Evolutionary conservation across 495 filamentous ascomycete genomes (phyloP).

Genomic region (Halenospora varia): DNA sequence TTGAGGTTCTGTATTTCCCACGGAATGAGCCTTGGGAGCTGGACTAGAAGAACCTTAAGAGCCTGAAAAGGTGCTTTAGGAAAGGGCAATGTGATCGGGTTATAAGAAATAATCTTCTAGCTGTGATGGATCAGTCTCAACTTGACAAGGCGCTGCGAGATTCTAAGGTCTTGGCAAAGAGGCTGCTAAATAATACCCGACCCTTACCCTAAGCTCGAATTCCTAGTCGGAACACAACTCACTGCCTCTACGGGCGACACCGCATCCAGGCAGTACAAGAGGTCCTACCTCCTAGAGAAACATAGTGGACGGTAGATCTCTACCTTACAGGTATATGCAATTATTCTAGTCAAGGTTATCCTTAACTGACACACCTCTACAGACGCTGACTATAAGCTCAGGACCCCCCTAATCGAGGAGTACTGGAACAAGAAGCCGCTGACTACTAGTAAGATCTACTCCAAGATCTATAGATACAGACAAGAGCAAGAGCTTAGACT

Average conservation of each 20-base stretch:
- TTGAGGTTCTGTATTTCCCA: conserved; percentile 5
- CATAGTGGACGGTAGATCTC: conserved; percentile 31
- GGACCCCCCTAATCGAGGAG: conserved; percentile 28
- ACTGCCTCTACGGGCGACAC: conserved; percentile 34
- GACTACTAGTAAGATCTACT: conserved; percentile 36
- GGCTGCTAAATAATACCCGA: conserved; percentile 6
- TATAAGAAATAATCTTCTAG: conserved; percentile 9
- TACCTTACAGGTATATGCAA: conserved; percentile 18
- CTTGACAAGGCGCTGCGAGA: conserved; percentile 9
- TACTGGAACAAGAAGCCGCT: conserved; percentile 33
- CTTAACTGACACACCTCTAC: conserved; percentile 8
- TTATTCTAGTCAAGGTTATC: neutral
- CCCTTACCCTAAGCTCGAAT: conserved; percentile 1
- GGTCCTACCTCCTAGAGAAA: conserved; percentile 22
- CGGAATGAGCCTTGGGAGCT: conserved; percentile 10
- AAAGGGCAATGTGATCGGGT: neutral
- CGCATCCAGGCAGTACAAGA: conserved; percentile 29
- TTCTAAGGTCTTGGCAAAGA: conserved; percentile 8
- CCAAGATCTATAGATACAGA: conserved; percentile 37
- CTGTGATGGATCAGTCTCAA: conserved; percentile 4
- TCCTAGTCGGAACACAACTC: conserved; percentile 8
- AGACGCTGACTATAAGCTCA: conserved; percentile 26
- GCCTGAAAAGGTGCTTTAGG: conserved; percentile 12
- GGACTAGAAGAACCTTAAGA: conserved; percentile 16
- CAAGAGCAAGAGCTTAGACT: conserved; percentile 4